Evolutionary conservation across 208 protist genomes (phyloP), one percentile per base, ranked within the genome.

Genomic region (Vickermania spadyakhi): DNA sequence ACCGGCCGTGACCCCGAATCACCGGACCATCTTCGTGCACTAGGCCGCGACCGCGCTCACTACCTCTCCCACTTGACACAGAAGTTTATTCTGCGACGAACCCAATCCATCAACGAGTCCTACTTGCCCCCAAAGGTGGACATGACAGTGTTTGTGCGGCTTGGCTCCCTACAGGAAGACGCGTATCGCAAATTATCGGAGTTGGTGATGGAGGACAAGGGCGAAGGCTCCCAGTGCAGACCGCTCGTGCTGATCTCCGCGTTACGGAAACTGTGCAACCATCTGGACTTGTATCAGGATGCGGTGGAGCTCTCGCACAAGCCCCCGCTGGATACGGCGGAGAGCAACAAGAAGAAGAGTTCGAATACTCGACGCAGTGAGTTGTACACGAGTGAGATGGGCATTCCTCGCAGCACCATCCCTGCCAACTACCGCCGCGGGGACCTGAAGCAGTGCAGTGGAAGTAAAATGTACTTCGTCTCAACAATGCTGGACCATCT

Each of bases 181-280:
- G 66, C 92, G 2, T 98, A 98, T 66, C 61, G 80, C 51, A 61
- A 57, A 14, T 41, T 96, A 7, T 65, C 87, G 21, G 36, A 63
- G 23, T 26, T 85, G 7, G 72, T 85, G 21, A 80, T 88, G 58
- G 65, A 26, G 21, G 36, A 45, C 11, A 18, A 7, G 11, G 36
- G 36, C 11, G 36, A 45, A 7, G 36, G 36, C 7, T 45, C 36
- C 36, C 7, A 45, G 36, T 93, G 86, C 66, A 82, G 77, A 18
- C 86, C 82, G 42, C 74, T 89, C n/a, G 82, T 90, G 25, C 71
- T 93, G 31, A 93, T 90, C 36, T 93, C 86, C 1, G 77, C 82
- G 2, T 58, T 90, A 52, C 72, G 85, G 3, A 98, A 98, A 69
- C 62, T 98, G 28, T 97, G 87, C 73, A 98, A 98, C 66, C 90